Base-by-base conservation (phyloP, 306 rosid genomes). In the Hippophae rhamnoides region DNA sequence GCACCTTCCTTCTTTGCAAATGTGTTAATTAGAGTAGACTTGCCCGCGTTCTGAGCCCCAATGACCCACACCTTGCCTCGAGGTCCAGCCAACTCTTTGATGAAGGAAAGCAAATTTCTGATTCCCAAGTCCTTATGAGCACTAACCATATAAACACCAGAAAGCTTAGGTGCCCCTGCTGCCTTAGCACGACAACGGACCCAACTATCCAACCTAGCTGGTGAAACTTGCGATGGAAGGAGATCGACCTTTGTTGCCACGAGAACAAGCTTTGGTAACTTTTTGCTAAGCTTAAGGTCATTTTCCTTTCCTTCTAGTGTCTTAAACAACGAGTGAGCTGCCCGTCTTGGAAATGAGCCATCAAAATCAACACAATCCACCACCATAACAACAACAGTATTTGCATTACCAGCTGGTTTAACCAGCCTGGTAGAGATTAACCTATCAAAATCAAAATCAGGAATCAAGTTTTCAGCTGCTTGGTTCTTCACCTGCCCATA, bases 51-150 rank as follows among this genome's bases (percentile, higher is more conserved):
- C 65, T 90, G 95, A 70, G 97, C 85, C 23, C 97, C 95, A 64
- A 90, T 81, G 9, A 90, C 96, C 97, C 97, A 90, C 70, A 90
- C 96, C 73, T 83, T 87, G 53, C 96, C 97, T 6, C 97, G 94
- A 59, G 97, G 97, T 64, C 97, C 97, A 54, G 92, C 84, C 76
- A 83, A 79, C 58, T 73, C 69, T 72, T 87, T 90, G 43, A 90
- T 48, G 63, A 79, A 90, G 44, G 95, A 82, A 69, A 87, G 73
- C 76, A 90, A 53, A 77, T 87, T 90, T 73, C 69, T 85, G 57
- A 90, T 62, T 3, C 95, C 94, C 56, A 90, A 57, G 76, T 90
- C 97, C 77, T 87, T 87, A 10, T 67, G 81, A 43, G 96, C 59
- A 69, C 97, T 87, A 27, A 90, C 97, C 79, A 87, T 7, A 79